These are phyloP conservation scores for Aspergillus mulundensis DNA, from an alignment of 495 filamentous ascomycete genomes.

Conservation along the genomic window DNA sequence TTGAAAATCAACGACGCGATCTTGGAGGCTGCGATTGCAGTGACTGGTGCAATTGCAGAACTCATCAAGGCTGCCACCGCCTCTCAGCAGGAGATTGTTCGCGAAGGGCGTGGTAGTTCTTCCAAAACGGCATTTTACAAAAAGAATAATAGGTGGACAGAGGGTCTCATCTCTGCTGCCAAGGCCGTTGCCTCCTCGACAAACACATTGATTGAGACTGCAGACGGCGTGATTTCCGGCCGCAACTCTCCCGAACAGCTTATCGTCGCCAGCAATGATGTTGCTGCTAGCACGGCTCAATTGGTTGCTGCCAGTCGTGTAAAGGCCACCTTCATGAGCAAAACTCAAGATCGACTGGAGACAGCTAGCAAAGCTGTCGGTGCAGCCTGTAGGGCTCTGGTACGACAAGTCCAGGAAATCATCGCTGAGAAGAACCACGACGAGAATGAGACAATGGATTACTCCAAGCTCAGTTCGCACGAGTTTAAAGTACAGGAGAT, in stretches of 20 bases:
- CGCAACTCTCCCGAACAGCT: conserved; percentile 94
- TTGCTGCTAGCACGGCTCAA: conserved; percentile 92
- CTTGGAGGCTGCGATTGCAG: conserved; percentile 87
- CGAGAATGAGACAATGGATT: conserved; percentile 76
- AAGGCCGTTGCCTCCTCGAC: conserved; percentile 92
- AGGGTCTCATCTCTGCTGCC: conserved; percentile 92
- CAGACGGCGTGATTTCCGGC: conserved; percentile 87
- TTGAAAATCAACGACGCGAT: conserved; percentile 92
- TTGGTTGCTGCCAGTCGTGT: conserved; percentile 92
- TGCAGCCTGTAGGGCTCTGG: conserved; percentile 77
- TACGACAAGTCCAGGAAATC: conserved; percentile 90
- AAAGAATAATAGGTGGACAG: conserved; percentile 97
- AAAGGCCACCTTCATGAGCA: conserved; percentile 97
- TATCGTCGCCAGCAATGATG: conserved; percentile 95
- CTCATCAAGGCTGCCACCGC: conserved; percentile 94
- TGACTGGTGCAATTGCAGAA: conserved; percentile 93
- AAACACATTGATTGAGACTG: conserved; percentile 94
- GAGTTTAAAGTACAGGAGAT: conserved; percentile 99
- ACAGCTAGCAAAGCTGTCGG: conserved; percentile 90
- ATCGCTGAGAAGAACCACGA: conserved; percentile 80
- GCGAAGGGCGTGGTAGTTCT: conserved; percentile 82
- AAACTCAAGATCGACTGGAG: conserved; percentile 89
- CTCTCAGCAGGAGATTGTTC: conserved; percentile 96
- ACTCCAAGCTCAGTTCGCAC: conserved; percentile 77
- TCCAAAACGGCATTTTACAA: conserved; percentile 98